These are phyloP conservation scores for Apium graveolens DNA, from an alignment of 129 eudicot species.

Conservation along the genomic window DNA sequence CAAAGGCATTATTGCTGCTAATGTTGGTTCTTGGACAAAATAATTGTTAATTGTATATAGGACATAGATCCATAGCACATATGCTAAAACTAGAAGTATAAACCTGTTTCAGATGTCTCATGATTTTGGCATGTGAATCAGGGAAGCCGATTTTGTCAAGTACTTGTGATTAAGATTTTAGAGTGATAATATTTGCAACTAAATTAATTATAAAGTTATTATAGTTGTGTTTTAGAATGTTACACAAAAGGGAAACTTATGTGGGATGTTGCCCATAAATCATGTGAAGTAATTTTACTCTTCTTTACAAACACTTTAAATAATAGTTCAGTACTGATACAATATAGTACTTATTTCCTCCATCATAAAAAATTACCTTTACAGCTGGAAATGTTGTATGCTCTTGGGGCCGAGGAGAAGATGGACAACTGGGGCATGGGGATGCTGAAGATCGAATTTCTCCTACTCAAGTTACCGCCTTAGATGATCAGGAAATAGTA, in stretches of 20 bases:
- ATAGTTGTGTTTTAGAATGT: background rate
- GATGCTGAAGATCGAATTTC: constrained; percentile 90
- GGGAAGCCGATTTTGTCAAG: background rate
- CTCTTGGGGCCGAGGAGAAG: constrained; percentile 99
- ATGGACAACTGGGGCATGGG: constrained; percentile 94
- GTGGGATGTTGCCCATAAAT: background rate
- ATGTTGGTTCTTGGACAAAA: background rate
- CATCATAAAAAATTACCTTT: background rate
- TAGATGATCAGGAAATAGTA: constrained; percentile 59
- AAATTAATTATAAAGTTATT: background rate
- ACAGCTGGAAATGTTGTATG: constrained; percentile 92
- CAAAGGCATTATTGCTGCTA: background rate
- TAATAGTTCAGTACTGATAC: background rate
- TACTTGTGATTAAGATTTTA: background rate
- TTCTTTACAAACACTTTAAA: background rate
- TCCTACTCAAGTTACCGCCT: constrained; percentile 83
- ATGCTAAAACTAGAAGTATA: background rate
- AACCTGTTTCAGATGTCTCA: background rate
- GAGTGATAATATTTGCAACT: background rate
- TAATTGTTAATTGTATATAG: background rate
- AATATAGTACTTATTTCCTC: background rate
- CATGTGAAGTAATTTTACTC: background rate
- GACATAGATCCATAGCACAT: constrained; percentile 1
- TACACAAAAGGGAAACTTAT: background rate
- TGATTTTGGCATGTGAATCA: background rate